Evolutionary conservation across 352 stramenopile genomes (phyloP).

Genomic region (Pythium insidiosum): DNA sequence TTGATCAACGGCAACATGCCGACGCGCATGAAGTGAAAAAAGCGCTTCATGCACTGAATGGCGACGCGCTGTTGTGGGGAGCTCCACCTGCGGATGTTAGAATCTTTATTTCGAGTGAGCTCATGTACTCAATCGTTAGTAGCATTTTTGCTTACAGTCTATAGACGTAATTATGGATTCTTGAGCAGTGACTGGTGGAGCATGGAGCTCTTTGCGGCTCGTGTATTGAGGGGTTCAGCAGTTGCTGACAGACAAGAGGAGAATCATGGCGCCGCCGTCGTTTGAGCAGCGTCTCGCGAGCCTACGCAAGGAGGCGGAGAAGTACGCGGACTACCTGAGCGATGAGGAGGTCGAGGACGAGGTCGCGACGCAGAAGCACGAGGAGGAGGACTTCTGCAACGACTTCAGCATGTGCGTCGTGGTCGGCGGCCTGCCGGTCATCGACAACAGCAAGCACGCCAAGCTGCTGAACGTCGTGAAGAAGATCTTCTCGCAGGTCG

Average conservation of each 20-base stretch:
- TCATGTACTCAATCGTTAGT: too few relatives aligned
- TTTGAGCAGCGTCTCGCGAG: slow-evolving; percentile 75
- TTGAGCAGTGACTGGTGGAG: not conserved
- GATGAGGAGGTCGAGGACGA: slow-evolving; percentile 74
- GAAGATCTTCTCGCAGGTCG: slow-evolving; percentile 84
- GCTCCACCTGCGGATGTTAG: too few relatives aligned
- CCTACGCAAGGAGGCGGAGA: slow-evolving; percentile 60
- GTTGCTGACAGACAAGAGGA: too few relatives aligned
- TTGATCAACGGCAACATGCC: too few relatives aligned
- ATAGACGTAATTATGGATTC: too few relatives aligned
- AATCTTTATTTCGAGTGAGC: too few relatives aligned
- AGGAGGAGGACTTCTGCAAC: slow-evolving; percentile 68
- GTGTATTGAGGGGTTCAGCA: too few relatives aligned
- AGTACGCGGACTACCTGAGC: slow-evolving; percentile 76
- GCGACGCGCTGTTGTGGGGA: too few relatives aligned
- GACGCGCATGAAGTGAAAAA: too few relatives aligned
- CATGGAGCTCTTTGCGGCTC: too few relatives aligned
- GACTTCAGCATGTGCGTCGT: slow-evolving; percentile 79
- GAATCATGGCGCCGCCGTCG: slow-evolving; percentile 60
- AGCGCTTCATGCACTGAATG: too few relatives aligned
- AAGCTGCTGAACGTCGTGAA: slow-evolving; percentile 82
- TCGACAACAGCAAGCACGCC: slow-evolving; percentile 69
- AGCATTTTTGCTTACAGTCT: too few relatives aligned
- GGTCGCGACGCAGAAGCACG: slow-evolving; percentile 46
- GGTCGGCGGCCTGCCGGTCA: slow-evolving; percentile 66